Conservation (phyloP, 495 filamentous ascomycete genomes). For the Ramalina peruviana region DNA sequence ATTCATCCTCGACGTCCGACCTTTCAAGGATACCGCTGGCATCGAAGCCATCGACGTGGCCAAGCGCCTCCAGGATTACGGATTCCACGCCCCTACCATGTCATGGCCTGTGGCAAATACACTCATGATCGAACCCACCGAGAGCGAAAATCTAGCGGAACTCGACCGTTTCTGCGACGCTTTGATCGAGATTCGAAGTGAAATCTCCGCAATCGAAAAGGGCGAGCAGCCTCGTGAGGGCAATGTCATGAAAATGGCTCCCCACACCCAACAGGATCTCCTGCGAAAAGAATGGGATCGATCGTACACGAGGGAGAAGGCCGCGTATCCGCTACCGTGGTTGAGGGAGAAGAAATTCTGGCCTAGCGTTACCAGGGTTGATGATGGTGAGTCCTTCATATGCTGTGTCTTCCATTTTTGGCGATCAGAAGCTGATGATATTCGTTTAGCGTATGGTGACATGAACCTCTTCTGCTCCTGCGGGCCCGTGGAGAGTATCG, state of each 20-base stretch:
- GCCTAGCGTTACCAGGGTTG: slow-evolving; percentile 76
- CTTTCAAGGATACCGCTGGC: slow-evolving; percentile 71
- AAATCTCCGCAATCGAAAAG: slow-evolving; percentile 76
- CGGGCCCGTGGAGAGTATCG: slow-evolving; percentile 58
- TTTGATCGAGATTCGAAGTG: slow-evolving; percentile 72
- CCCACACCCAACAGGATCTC: slow-evolving; percentile 77
- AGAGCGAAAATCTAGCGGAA: slow-evolving; percentile 86
- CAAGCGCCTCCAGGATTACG: slow-evolving; percentile 95
- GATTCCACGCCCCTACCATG: slow-evolving; percentile 98
- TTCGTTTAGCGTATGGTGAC: slow-evolving; percentile 64
- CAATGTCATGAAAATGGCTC: slow-evolving; percentile 90
- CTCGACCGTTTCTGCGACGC: slow-evolving; percentile 92
- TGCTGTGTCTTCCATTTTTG: not conserved
- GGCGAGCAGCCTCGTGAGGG: slow-evolving; percentile 61
- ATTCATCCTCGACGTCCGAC: slow-evolving; percentile 87
- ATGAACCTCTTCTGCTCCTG: slow-evolving; percentile 93
- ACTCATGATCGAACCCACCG: slow-evolving; percentile 97
- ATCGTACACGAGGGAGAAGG: slow-evolving; percentile 64
- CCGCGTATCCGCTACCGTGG: slow-evolving; percentile 78
- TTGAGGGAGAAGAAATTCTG: slow-evolving; percentile 97
- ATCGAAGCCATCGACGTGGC: slow-evolving; percentile 95
- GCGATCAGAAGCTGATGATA: slow-evolving; percentile 18
- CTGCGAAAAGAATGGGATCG: slow-evolving; percentile 66
- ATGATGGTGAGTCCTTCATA: slow-evolving; percentile 57
- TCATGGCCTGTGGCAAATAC: slow-evolving; percentile 94